A percentile compares a stretch with the other conserved stretches of the same genome.
phyloP scores from a whole-genome alignment of 139 green algal species.

The Deuterostichococcus epilithicus region DNA sequence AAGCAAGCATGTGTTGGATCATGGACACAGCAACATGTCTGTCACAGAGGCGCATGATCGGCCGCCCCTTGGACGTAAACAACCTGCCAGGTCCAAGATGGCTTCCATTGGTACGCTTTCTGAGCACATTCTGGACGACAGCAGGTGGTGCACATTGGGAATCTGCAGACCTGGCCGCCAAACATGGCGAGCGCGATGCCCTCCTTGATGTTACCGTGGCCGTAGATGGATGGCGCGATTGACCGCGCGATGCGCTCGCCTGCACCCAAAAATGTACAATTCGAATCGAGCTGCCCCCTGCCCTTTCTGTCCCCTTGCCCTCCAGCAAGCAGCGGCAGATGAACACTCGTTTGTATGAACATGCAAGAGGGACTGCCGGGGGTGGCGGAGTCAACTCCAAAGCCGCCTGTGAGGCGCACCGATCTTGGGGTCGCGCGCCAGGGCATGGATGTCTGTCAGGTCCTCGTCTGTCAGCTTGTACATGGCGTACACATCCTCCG shows the following conservation, averaged over 20 bases:
- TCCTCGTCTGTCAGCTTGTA: conserved; percentile 90
- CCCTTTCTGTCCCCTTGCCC: too few relatives aligned
- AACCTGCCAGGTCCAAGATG: too few relatives aligned
- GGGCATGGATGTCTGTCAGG: conserved; percentile 66
- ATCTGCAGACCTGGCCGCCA: conserved; percentile 77
- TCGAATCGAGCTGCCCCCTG: neutral
- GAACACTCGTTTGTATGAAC: too few relatives aligned
- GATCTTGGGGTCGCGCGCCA: conserved; percentile 77
- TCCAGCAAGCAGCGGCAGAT: too few relatives aligned
- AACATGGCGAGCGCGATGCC: conserved; percentile 92
- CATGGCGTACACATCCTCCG: conserved; percentile 69
- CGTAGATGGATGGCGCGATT: conserved; percentile 98
- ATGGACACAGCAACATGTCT: conserved; percentile 42
- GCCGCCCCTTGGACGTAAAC: too few relatives aligned
- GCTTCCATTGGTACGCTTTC: too few relatives aligned
- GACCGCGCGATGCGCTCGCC: conserved; percentile 85
- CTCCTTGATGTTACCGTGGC: conserved; percentile 96
- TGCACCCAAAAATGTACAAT: conserved; percentile 21
- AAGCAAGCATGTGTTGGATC: too few relatives aligned
- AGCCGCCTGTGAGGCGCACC: conserved; percentile 32
- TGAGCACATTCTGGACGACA: too few relatives aligned
- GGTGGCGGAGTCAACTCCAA: neutral
- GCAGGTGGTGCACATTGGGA: too few relatives aligned
- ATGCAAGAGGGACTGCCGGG: neutral
- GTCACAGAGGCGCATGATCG: too few relatives aligned